Percentiles rank a stretch among this genome's conserved stretches.
Conservation (phyloP, 2,329 filamentous ascomycete genomes). For the Colletotrichum sp. region DNA sequence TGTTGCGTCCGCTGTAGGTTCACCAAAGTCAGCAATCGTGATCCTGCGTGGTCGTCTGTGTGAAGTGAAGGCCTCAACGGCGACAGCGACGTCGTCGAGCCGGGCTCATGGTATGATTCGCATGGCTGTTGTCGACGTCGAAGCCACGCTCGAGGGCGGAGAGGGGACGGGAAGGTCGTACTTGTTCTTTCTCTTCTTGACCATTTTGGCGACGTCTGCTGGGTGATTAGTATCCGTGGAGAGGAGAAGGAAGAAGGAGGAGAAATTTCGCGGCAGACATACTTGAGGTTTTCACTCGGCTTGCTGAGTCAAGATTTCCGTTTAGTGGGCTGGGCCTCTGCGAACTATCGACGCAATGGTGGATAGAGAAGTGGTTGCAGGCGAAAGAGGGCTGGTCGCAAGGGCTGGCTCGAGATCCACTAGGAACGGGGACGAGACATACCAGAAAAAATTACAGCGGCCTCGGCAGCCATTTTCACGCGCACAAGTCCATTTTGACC, state of each 20-base stretch:
- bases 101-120: background rate
- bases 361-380: background rate
- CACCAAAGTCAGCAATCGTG: constrained; percentile 24
- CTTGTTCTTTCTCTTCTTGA: constrained; percentile 77
- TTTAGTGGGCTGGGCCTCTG: background rate
- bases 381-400: background rate
- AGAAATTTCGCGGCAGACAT: constrained; percentile 8
- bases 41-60: background rate
- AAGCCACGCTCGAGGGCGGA: background rate
- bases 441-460: background rate
- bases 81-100: background rate
- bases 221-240: constrained; percentile 29
- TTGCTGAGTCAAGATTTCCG: constrained; percentile 19
- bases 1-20: constrained; percentile 85
- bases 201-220: constrained; percentile 66
- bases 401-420: background rate
- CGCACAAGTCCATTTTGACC: background rate
- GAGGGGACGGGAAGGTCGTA: constrained; percentile 40
- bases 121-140: background rate
- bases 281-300: constrained; percentile 21
- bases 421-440: background rate
- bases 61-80: background rate
- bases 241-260: constrained; percentile 21
- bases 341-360: background rate
- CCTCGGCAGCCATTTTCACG: background rate